Percentiles rank a stretch among this genome's conserved stretches.
Evolutionary conservation across 371 early-diverging fungal species (phyloP).

Genomic region (Quaeritorhiza haematococci): DNA sequence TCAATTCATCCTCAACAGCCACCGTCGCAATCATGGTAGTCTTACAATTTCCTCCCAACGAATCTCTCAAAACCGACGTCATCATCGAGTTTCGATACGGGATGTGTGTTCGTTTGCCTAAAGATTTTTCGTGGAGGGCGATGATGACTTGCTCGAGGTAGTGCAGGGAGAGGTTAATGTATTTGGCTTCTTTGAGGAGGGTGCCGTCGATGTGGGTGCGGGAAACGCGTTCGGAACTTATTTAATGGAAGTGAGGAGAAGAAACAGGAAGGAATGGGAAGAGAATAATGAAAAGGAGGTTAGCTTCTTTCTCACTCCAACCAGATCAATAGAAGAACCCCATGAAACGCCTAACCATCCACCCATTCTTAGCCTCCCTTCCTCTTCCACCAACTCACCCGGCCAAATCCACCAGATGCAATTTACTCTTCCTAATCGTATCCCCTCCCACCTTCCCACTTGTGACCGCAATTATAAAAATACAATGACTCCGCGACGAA

Average conservation of each 20-base stretch:
- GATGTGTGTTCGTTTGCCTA: conserved; percentile 49
- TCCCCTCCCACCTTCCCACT: conserved; percentile 30
- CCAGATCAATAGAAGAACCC: neutral
- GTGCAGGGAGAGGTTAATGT: conserved; percentile 66
- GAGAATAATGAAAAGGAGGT: neutral
- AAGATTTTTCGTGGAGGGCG: conserved; percentile 52
- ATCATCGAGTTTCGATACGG: conserved; percentile 73
- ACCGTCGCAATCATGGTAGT: conserved; percentile 64
- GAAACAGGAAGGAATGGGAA: conserved; percentile 2
- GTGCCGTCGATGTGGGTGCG: conserved; percentile 48
- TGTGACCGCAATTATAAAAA: conserved; percentile 51
- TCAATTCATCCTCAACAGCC: conserved; percentile 44
- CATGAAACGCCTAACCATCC: conserved; percentile 1
- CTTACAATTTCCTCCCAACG: conserved; percentile 66
- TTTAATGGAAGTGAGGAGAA: neutral
- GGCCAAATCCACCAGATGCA: conserved; percentile 70
- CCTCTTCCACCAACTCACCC: conserved; percentile 32
- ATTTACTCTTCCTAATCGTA: conserved; percentile 41
- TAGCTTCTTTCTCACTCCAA: no score
- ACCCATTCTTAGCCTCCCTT: no score
- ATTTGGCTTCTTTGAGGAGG: conserved; percentile 57
- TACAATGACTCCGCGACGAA: conserved; percentile 59
- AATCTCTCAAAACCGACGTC: conserved; percentile 63
- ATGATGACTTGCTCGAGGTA: conserved; percentile 67
- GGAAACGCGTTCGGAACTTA: conserved; percentile 55